phyloP scores from a whole-genome alignment of 2,329 filamentous ascomycete genomes.

The Myriangium duriaei region DNA sequence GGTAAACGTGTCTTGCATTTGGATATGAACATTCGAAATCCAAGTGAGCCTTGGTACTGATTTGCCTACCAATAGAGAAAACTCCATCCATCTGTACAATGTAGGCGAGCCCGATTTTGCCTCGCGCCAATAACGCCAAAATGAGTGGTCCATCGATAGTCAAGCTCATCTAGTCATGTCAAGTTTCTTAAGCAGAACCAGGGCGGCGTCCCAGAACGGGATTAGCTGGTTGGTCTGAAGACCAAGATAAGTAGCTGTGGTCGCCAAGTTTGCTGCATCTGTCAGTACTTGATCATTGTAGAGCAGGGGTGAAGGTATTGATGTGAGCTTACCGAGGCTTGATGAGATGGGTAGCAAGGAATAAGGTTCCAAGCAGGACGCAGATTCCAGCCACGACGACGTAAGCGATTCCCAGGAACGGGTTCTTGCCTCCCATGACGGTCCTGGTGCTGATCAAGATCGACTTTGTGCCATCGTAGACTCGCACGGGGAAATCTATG shows the following conservation, averaged over 20 bases:
- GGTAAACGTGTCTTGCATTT: too few species aligned
- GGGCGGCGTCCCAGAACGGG: slow-evolving; percentile 39
- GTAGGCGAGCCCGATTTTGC: background rate
- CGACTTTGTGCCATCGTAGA: slow-evolving; percentile 78
- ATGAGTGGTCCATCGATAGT: too few species aligned
- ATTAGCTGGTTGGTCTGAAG: slow-evolving; percentile 53
- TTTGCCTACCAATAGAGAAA: slow-evolving; percentile 7
- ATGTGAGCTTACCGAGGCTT: slow-evolving; percentile 68
- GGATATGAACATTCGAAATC: slow-evolving; percentile 6
- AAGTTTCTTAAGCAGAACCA: too few species aligned
- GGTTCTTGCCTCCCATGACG: slow-evolving; percentile 88
- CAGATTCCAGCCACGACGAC: slow-evolving; percentile 88
- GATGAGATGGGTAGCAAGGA: slow-evolving; percentile 82
- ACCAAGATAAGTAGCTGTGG: slow-evolving; percentile 96
- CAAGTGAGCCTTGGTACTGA: slow-evolving; percentile 8
- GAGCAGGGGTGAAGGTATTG: too few species aligned
- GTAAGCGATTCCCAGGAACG: slow-evolving; percentile 93
- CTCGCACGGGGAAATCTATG: slow-evolving; percentile 69
- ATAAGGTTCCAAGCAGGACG: slow-evolving; percentile 74
- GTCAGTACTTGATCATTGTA: background rate
- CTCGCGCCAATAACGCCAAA: slow-evolving; percentile 6
- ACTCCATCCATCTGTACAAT: slow-evolving; percentile 7
- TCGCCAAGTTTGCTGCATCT: slow-evolving; percentile 77
- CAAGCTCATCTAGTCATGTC: too few species aligned
- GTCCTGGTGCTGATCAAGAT: slow-evolving; percentile 81